Percentiles rank a stretch among this genome's conserved stretches.
phyloP scores from a whole-genome alignment of 169 alveolate genomes.

The Neospora caninum region DNA sequence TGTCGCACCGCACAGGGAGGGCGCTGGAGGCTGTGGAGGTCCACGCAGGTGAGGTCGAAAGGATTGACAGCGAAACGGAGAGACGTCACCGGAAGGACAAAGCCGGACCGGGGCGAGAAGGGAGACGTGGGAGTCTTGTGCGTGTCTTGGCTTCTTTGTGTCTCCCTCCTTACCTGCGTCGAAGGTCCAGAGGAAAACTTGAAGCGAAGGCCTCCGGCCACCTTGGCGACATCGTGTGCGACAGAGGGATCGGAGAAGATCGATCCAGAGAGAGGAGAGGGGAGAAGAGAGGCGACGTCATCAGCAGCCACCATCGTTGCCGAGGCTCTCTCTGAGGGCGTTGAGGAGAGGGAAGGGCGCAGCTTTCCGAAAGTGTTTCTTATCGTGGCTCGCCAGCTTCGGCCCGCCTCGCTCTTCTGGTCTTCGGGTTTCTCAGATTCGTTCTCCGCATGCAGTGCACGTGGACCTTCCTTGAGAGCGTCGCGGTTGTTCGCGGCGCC shows the following conservation, averaged over 20 bases:
- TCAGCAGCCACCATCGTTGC: neutral
- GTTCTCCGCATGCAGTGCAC: neutral
- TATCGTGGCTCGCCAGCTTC: neutral
- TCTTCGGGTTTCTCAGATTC: neutral
- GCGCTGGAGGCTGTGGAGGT: no score
- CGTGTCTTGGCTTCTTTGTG: no score
- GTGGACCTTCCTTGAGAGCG: neutral
- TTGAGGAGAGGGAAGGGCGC: neutral
- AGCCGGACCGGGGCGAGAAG: no score
- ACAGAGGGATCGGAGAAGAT: neutral
- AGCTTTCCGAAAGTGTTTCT: neutral
- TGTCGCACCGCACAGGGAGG: no score
- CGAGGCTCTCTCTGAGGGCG: neutral
- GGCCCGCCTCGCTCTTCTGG: neutral
- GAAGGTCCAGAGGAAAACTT: neutral
- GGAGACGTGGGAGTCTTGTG: no score
- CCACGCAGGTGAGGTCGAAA: no score
- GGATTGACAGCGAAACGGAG: no score
- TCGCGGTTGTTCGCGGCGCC: neutral
- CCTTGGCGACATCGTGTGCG: constrained; percentile 29
- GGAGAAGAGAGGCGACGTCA: neutral
- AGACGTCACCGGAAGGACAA: no score
- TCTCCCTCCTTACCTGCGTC: neutral
- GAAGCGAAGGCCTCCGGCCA: neutral
- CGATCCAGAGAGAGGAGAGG: neutral